A percentile compares a stretch with the other conserved stretches of the same genome.
Evolutionary conservation across 257 asterid species (phyloP).

Genomic region (Solanum appendiculatum): DNA sequence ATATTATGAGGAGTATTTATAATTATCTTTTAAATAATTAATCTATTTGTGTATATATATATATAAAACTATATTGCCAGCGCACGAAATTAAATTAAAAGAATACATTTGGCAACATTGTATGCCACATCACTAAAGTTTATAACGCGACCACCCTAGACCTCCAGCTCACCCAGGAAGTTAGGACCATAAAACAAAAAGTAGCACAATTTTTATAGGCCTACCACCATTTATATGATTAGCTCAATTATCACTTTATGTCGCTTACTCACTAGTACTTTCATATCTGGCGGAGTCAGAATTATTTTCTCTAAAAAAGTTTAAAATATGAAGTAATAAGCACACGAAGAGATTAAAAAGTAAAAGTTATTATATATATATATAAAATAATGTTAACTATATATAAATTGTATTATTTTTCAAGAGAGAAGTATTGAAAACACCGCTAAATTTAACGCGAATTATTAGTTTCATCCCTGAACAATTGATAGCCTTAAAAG

Average conservation of each 20-base stretch:
- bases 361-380: too few species aligned
- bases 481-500: too few species aligned
- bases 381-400: not conserved
- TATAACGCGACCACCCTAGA: not conserved
- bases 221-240: not conserved
- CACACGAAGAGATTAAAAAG: too few species aligned
- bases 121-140: not conserved
- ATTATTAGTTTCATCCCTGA: too few species aligned
- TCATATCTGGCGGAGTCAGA: too few species aligned
- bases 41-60: not conserved
- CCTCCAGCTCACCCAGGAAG: not conserved
- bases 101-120: not conserved
- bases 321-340: too few species aligned
- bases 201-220: not conserved
- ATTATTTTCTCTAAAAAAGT: too few species aligned
- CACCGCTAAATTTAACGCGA: too few species aligned
- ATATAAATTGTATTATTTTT: not conserved
- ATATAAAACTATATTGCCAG: not conserved
- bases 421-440: too few species aligned
- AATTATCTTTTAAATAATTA: not conserved
- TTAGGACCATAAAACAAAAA: not conserved
- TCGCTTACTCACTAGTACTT: not conserved
- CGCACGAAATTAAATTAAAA: not conserved
- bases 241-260: not conserved
- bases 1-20: not conserved